Evolutionary conservation across 2,329 filamentous ascomycete species (phyloP), one percentile per base, ranked within the genome.

Genomic region (Nigrospora sphaerica): DNA sequence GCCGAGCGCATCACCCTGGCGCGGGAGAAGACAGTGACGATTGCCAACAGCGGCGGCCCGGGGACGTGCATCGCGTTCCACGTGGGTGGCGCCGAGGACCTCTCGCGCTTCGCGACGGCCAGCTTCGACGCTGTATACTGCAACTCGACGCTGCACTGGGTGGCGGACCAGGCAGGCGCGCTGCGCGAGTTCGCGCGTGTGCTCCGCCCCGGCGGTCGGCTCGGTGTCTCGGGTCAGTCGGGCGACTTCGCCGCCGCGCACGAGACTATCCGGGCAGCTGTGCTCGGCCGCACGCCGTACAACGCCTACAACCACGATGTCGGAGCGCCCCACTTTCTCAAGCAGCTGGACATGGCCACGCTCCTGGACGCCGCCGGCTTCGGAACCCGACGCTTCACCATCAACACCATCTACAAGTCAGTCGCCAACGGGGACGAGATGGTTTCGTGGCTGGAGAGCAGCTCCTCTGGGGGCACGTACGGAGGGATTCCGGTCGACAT

Each of bases 391-490:
- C 48, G 51, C 11, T 52, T 61, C 23, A 46, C 54, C 34, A 47
- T 51, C 34, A 62, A 57, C 39, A 55, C 37, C 13, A 57, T 62
- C 17, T 45, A 57, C 45, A 61, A 61, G 52, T 48, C 45, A 31
- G 44, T 49, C 17, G 39, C 45, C 23, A 34, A 47, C 45, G 50
- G 42, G 4, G 55, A 54, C 6, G 57, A 44, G 14, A 62, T 62
- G 60, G 49, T 62, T 33, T 53, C 61, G 4, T 62, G 60, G 60
- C 18, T 62, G 39, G 59, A 60, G 45, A 59, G 57, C 6, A 62
- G 60, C 45, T 61, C 59, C 18, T 62, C 60, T 4, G 60, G 60
- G 23, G 60, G 60, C 49, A 62, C 58, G 14, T 62, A 61, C 39
- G 60, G 60, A 3, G 55, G 56, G 5, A 57, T 62, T 35, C 60